phyloP scores from a whole-genome alignment of 1,284 basidiomycete genomes.

The Ceratobasidium sp. region DNA sequence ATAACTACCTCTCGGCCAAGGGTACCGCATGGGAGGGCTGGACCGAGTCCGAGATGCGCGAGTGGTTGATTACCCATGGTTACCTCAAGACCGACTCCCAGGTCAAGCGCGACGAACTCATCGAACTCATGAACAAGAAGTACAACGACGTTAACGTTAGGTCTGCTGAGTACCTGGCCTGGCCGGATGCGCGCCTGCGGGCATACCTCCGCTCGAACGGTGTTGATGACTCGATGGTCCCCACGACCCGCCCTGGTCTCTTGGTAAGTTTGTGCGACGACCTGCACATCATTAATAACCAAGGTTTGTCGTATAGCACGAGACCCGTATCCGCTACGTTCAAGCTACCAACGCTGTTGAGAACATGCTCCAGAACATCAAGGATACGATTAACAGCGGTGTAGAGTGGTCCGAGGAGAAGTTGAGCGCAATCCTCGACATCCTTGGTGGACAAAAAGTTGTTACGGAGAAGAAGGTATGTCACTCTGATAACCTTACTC shows the following conservation, averaged over 20 bases:
- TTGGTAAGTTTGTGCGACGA: conserved; percentile 65
- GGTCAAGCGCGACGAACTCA: conserved; percentile 76
- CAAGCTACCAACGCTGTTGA: conserved; percentile 70
- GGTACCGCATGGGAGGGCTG: conserved; percentile 78
- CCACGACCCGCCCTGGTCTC: conserved; percentile 72
- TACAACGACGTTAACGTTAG: conserved; percentile 59
- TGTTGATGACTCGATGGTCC: conserved; percentile 72
- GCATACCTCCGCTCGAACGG: conserved; percentile 82
- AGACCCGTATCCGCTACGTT: conserved; percentile 80
- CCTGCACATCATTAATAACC: conserved; percentile 3
- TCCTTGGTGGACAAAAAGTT: conserved; percentile 38
- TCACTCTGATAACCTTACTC: background rate
- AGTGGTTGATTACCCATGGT: conserved; percentile 81
- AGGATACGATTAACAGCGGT: conserved; percentile 69
- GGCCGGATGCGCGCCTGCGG: conserved; percentile 89
- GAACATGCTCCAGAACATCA: conserved; percentile 66
- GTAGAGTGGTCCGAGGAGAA: conserved; percentile 77
- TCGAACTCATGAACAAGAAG: conserved; percentile 74
- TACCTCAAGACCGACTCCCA: conserved; percentile 75
- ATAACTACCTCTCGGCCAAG: conserved; percentile 77
- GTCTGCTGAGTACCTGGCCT: conserved; percentile 76
- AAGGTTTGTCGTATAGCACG: conserved; percentile 56
- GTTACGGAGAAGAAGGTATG: conserved; percentile 45
- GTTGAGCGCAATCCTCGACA: conserved; percentile 56
- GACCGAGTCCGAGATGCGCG: conserved; percentile 79